A percentile compares a stretch with the other conserved stretches of the same genome.
Conservation (phyloP, 768 basidiomycete genomes). For the Leccinum imitatum region DNA sequence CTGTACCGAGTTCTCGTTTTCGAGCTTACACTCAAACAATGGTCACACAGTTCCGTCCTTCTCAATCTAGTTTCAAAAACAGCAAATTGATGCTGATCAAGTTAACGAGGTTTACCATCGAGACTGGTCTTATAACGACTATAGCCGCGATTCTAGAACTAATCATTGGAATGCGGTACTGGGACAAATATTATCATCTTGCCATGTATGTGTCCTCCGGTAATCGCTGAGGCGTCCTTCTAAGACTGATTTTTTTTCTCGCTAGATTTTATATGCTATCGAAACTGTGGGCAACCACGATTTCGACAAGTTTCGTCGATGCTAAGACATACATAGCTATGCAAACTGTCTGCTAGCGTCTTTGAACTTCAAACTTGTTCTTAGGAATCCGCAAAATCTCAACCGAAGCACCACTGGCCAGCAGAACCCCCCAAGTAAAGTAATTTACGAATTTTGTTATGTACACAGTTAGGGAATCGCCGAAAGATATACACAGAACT, state of each 20-base stretch:
- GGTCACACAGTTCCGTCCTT: not conserved
- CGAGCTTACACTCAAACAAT: too few species aligned
- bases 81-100: not conserved
- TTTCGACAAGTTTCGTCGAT: too few species aligned
- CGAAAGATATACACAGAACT: too few species aligned
- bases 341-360: not conserved
- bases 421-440: too few species aligned
- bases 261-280: not conserved
- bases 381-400: too few species aligned
- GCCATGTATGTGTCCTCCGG: not conserved
- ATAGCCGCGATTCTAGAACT: conserved; percentile 9
- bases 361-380: too few species aligned
- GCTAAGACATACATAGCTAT: conserved; percentile 5
- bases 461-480: too few species aligned
- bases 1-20: too few species aligned
- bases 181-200: not conserved
- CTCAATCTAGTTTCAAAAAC: not conserved
- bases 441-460: too few species aligned
- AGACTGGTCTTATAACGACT: conserved; percentile 17
- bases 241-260: too few species aligned
- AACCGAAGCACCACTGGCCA: too few species aligned
- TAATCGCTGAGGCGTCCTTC: too few species aligned
- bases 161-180: conserved; percentile 4
- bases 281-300: conserved; percentile 3
- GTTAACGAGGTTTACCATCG: conserved; percentile 14